Evolutionary conservation across 495 filamentous ascomycete species (phyloP).

Genomic region (Tuber calosporum): DNA sequence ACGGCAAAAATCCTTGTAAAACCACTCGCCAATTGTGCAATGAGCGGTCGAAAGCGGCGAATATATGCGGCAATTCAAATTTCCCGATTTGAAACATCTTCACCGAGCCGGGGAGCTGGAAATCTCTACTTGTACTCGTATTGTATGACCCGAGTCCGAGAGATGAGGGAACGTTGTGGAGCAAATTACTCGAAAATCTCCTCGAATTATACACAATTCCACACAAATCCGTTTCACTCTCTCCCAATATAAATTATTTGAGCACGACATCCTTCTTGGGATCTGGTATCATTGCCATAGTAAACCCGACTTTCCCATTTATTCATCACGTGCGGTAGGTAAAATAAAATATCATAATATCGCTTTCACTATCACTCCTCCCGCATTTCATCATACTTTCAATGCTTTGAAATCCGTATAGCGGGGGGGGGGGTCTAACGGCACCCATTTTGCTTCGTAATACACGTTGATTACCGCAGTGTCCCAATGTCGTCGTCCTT

Average conservation of each 20-base stretch:
- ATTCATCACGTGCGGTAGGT: background rate
- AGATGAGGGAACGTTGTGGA: background rate
- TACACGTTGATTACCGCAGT: too few species aligned
- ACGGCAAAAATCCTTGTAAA: constrained; percentile 20
- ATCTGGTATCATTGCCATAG: background rate
- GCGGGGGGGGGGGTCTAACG: too few species aligned
- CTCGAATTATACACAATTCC: background rate
- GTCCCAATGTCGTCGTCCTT: too few species aligned
- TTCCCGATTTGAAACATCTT: constrained; percentile 10
- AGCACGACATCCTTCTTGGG: background rate
- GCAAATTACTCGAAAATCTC: background rate
- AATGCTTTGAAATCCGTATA: background rate
- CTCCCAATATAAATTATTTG: background rate
- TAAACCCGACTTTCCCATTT: background rate
- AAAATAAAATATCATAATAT: background rate
- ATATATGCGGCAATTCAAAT: constrained; percentile 28
- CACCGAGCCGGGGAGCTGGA: background rate
- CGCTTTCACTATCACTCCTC: background rate
- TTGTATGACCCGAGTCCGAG: constrained; percentile 2
- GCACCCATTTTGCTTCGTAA: too few species aligned
- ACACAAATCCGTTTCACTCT: background rate
- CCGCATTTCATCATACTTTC: background rate
- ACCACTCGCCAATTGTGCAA: constrained; percentile 25
- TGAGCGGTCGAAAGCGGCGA: constrained; percentile 22
- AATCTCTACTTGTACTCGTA: too few species aligned